These are phyloP conservation scores for Exophiala viscosa DNA, from an alignment of 2,329 filamentous ascomycete species.

Conservation along the genomic window DNA sequence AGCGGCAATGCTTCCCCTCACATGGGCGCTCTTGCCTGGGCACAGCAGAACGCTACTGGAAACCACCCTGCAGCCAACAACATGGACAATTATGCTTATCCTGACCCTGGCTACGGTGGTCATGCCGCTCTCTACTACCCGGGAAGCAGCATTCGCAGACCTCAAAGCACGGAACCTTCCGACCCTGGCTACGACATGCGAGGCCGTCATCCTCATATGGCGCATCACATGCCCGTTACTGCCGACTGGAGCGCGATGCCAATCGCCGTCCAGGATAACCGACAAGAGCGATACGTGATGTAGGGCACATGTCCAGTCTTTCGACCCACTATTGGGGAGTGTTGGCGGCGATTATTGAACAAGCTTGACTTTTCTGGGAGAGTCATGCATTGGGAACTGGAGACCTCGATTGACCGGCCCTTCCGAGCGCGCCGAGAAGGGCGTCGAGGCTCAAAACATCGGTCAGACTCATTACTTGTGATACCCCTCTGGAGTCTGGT, in stretches of 20 bases:
- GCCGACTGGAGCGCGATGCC: slow-evolving; percentile 25
- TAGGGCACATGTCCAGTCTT: slow-evolving; percentile 3
- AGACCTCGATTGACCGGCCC: slow-evolving; percentile 7
- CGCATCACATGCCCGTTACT: slow-evolving; percentile 19
- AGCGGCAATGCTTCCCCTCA: slow-evolving; percentile 84
- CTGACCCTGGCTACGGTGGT: slow-evolving; percentile 64
- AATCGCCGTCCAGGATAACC: slow-evolving; percentile 22
- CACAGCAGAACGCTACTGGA: slow-evolving; percentile 69
- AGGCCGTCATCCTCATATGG: slow-evolving; percentile 34
- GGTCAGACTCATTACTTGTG: background rate
- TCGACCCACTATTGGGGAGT: slow-evolving; percentile 1
- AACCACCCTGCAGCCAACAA: slow-evolving; percentile 68
- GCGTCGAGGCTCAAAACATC: background rate
- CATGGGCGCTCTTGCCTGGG: slow-evolving; percentile 77
- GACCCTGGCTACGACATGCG: slow-evolving; percentile 57
- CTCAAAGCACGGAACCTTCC: slow-evolving; percentile 70
- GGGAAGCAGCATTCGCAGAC: slow-evolving; percentile 64
- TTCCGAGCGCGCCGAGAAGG: slow-evolving; percentile 10
- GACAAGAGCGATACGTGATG: slow-evolving; percentile 27
- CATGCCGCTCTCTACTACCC: slow-evolving; percentile 65
- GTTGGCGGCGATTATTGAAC: background rate
- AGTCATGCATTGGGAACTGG: slow-evolving; percentile 1
- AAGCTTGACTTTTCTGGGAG: background rate
- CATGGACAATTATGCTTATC: slow-evolving; percentile 76
- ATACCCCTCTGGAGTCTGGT: slow-evolving; percentile 1